A percentile compares a stretch with the other conserved stretches of the same genome.
Evolutionary conservation across 1,284 basidiomycete genomes (phyloP).

Genomic region (Rhodotorula sp.): DNA sequence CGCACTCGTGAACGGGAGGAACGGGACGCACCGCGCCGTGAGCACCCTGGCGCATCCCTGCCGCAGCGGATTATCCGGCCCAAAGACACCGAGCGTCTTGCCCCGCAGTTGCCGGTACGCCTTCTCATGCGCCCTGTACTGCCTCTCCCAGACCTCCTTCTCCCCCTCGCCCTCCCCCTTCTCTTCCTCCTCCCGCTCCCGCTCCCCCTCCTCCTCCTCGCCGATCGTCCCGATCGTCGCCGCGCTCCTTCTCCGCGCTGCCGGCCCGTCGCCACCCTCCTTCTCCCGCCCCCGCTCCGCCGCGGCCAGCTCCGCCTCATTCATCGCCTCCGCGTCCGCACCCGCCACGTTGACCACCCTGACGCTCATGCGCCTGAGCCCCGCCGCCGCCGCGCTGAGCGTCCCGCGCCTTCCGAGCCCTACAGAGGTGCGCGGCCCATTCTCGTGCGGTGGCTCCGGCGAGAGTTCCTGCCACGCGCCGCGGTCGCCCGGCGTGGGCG

Average conservation of each 20-base stretch:
- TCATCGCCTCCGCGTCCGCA: slow-evolving; percentile 12
- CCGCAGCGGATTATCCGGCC: slow-evolving; percentile 67
- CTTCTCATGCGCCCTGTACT: slow-evolving; percentile 41
- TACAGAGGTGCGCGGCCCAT: no score
- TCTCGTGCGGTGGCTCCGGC: no score
- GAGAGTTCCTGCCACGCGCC: background rate
- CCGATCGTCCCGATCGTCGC: slow-evolving; percentile 2
- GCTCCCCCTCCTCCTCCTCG: slow-evolving; percentile 4
- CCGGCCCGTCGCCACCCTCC: slow-evolving; percentile 37
- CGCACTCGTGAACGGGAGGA: slow-evolving; percentile 26
- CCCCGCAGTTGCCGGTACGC: slow-evolving; percentile 50
- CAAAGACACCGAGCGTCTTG: slow-evolving; percentile 74
- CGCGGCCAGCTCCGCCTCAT: slow-evolving; percentile 62
- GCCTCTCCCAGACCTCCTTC: slow-evolving; percentile 45
- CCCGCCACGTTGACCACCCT: slow-evolving; percentile 80
- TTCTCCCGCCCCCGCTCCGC: slow-evolving; percentile 52
- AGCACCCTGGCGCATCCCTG: slow-evolving; percentile 66
- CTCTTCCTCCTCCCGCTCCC: background rate
- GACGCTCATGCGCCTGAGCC: slow-evolving; percentile 68
- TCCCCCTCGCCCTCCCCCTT: background rate
- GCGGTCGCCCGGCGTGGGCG: background rate
- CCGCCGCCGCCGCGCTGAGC: slow-evolving; percentile 19
- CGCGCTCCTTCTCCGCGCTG: background rate
- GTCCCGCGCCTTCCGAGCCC: slow-evolving; percentile 15
- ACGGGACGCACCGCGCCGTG: slow-evolving; percentile 63